A percentile compares a stretch with the other conserved stretches of the same genome.
These are phyloP conservation scores for Ulmus americana DNA, from an alignment of 331 rosid species.

Conservation along the genomic window DNA sequence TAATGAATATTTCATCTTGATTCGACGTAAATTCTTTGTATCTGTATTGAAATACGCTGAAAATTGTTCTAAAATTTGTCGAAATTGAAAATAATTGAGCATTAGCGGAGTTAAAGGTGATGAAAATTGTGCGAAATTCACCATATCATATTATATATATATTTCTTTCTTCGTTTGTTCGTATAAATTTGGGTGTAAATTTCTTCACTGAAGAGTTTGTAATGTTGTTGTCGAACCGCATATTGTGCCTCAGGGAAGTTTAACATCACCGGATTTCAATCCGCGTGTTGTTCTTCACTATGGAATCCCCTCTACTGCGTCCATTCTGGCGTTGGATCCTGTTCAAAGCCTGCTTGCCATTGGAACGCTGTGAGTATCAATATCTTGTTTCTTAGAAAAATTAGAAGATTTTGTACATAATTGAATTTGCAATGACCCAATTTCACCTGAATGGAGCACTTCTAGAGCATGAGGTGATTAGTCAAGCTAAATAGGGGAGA, in stretches of 20 bases:
- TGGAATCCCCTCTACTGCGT: slow-evolving; percentile 75
- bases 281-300: slow-evolving; percentile 63
- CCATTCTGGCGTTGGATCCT: slow-evolving; percentile 68
- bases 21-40: not conserved
- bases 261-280: slow-evolving; percentile 38
- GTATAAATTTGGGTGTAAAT: not conserved
- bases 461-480: not conserved
- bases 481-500: no score
- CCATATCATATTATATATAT: not conserved
- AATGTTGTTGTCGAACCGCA: slow-evolving; percentile 16
- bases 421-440: not conserved
- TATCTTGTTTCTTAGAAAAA: not conserved
- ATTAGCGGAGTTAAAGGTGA: no score
- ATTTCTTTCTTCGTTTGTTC: not conserved
- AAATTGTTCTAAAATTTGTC: not conserved
- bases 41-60: not conserved
- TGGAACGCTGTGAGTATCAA: slow-evolving; percentile 61
- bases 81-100: not conserved
- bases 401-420: not conserved
- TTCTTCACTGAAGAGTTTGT: slow-evolving; percentile 19
- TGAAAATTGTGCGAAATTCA: no score
- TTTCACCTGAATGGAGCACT: not conserved
- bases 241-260: slow-evolving; percentile 30
- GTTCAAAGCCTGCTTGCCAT: slow-evolving; percentile 67
- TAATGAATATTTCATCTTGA: not conserved